Percentiles rank a stretch among this genome's conserved stretches.
Evolutionary conservation across 306 rosid species (phyloP).

Genomic region (Ormosia emarginata): DNA sequence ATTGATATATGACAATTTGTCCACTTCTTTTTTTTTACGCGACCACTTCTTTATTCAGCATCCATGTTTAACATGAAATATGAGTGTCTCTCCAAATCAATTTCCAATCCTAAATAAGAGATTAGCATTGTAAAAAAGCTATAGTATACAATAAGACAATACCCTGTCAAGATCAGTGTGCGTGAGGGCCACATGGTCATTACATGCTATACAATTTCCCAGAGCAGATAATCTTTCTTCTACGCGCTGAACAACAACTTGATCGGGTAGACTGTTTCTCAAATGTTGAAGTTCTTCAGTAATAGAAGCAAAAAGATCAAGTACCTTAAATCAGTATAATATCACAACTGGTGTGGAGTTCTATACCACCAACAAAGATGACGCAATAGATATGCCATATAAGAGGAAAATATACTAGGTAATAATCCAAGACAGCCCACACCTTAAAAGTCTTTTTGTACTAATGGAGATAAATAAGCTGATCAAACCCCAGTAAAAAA

Average conservation of each 20-base stretch:
- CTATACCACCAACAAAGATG: neutral
- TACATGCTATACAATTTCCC: constrained; percentile 83
- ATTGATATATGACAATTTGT: neutral
- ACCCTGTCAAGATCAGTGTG: constrained; percentile 87
- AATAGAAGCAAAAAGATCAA: neutral
- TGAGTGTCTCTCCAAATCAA: neutral
- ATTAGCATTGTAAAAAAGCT: neutral
- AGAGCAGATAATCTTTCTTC: constrained; percentile 79
- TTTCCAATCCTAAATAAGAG: neutral
- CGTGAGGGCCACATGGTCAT: constrained; percentile 84
- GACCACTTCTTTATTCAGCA: neutral
- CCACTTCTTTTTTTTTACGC: neutral
- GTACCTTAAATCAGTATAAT: neutral
- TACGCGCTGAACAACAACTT: constrained; percentile 75
- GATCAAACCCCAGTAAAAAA: neutral
- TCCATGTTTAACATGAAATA: neutral
- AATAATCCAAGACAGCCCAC: neutral
- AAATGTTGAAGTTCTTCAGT: constrained; percentile 82
- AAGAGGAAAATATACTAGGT: neutral
- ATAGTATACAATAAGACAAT: neutral
- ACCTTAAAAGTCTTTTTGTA: neutral
- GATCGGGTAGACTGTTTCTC: constrained; percentile 82
- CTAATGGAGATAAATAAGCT: neutral
- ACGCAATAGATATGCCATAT: neutral
- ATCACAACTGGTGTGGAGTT: neutral